Evolutionary conservation across 495 filamentous ascomycete species (phyloP).

Genomic region (Venustampulla echinocandica): DNA sequence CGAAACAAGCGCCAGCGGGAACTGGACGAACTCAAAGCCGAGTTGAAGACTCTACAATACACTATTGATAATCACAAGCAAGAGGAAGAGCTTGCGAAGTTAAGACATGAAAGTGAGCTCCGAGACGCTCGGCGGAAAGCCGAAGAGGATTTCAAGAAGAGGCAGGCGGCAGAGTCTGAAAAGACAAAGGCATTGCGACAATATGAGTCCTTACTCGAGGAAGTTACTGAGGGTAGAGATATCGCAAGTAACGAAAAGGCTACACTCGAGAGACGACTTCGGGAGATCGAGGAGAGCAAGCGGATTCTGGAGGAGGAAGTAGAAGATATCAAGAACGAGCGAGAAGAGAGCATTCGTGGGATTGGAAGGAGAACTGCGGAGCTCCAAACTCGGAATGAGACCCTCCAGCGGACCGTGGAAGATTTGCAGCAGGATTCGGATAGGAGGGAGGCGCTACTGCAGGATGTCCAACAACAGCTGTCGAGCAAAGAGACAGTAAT

Average conservation of each 20-base stretch:
- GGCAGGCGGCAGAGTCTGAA: conserved; percentile 66
- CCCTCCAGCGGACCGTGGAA: conserved; percentile 57
- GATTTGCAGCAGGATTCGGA: conserved; percentile 65
- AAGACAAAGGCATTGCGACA: conserved; percentile 59
- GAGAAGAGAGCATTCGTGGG: conserved; percentile 62
- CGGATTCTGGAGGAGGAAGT: conserved; percentile 65
- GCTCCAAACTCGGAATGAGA: conserved; percentile 57
- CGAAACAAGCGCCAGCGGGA: conserved; percentile 15
- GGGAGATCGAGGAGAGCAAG: conserved; percentile 64
- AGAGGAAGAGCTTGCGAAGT: conserved; percentile 66
- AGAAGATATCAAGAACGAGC: conserved; percentile 62
- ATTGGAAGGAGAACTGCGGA: conserved; percentile 62
- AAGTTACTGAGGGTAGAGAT: conserved; percentile 64
- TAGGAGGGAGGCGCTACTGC: conserved; percentile 50
- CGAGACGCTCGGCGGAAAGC: conserved; percentile 63
- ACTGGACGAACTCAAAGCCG: conserved; percentile 44
- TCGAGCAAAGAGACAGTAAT: conserved; percentile 58
- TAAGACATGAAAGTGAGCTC: conserved; percentile 76
- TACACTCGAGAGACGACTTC: conserved; percentile 60
- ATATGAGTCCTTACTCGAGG: conserved; percentile 58
- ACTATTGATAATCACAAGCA: conserved; percentile 63
- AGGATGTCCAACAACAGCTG: conserved; percentile 57
- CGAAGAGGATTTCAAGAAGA: conserved; percentile 76
- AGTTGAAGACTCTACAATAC: conserved; percentile 45
- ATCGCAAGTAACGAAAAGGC: conserved; percentile 55